phyloP scores from a whole-genome alignment of 495 filamentous ascomycete genomes.

The Talaromyces wortmannii region DNA sequence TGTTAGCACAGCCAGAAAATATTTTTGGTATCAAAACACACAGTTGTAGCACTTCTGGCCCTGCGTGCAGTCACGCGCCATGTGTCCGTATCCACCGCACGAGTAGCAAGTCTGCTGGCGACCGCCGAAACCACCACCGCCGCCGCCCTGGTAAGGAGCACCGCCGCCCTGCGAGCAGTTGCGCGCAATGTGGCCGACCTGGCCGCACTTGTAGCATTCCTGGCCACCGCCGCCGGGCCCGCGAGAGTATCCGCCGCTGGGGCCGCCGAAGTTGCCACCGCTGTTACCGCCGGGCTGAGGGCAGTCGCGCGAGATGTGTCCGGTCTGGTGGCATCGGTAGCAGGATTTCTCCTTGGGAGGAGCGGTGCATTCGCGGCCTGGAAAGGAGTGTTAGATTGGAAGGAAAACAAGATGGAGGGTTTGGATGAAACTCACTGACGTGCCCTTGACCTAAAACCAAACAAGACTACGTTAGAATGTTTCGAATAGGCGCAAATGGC shows the following conservation, averaged over 20 bases:
- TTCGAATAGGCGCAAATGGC: conserved; percentile 38
- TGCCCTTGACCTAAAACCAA: conserved; percentile 63
- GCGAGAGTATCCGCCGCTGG: conserved; percentile 29
- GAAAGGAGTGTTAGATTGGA: background rate
- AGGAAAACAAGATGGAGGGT: conserved; percentile 6
- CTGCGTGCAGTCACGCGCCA: conserved; percentile 96
- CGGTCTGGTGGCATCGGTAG: conserved; percentile 83
- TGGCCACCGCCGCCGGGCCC: conserved; percentile 42
- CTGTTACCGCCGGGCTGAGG: conserved; percentile 48
- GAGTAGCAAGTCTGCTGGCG: conserved; percentile 88
- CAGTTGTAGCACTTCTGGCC: conserved; percentile 99
- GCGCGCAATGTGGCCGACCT: conserved; percentile 94
- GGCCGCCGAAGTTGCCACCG: conserved; percentile 34
- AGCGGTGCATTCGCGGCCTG: conserved; percentile 85
- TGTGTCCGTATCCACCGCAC: conserved; percentile 93
- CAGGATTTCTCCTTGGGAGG: conserved; percentile 92
- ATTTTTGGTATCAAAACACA: too few relatives aligned
- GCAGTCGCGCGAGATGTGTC: conserved; percentile 95
- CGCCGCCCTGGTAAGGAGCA: conserved; percentile 38
- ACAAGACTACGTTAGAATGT: conserved; percentile 13
- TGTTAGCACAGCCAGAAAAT: conserved; percentile 37
- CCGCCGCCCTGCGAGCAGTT: conserved; percentile 72
- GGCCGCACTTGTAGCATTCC: conserved; percentile 99
- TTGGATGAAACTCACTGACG: conserved; percentile 84
- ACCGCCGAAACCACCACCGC: conserved; percentile 39